Evolutionary conservation across 176 grass and related monocot genomes (phyloP).

Genomic region (Stipa capillata): DNA sequence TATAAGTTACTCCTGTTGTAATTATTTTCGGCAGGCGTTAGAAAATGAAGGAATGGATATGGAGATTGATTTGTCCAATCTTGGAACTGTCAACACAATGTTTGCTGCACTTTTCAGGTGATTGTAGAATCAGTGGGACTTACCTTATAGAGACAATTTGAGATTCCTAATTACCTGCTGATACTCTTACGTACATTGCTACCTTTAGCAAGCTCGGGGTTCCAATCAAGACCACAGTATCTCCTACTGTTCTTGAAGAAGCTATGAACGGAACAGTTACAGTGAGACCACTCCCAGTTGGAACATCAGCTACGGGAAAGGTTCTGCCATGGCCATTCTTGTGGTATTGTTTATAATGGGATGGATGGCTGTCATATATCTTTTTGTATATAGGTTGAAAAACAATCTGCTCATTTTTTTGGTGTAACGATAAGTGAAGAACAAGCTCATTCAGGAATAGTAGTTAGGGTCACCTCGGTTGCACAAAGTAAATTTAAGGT

Average conservation of each 20-base stretch:
- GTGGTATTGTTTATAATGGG: constrained; percentile 11
- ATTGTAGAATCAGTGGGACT: constrained; percentile 15
- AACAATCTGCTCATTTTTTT: constrained; percentile 98
- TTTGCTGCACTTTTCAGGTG: constrained; percentile 99
- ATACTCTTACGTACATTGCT: constrained; percentile 13
- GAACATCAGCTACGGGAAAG: constrained; percentile 77
- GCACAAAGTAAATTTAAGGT: constrained; percentile 99
- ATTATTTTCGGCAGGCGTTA: constrained; percentile 58
- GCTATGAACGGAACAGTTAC: constrained; percentile 92
- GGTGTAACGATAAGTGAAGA: constrained; percentile 95
- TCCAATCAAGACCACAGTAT: constrained; percentile 97
- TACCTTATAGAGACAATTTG: constrained; percentile 13
- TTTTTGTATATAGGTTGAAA: constrained; percentile 70
- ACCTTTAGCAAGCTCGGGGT: constrained; percentile 87
- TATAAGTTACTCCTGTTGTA: neutral
- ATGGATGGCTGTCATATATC: neutral
- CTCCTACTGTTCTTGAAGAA: constrained; percentile 89
- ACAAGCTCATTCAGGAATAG: constrained; percentile 85
- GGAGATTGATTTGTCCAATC: constrained; percentile 99
- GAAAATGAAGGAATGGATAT: constrained; percentile 99
- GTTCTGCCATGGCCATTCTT: constrained; percentile 35
- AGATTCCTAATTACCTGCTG: neutral
- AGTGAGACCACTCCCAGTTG: constrained; percentile 86
- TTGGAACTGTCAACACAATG: constrained; percentile 98
- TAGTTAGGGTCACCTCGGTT: constrained; percentile 78